These are phyloP conservation scores for Conticribra weissflogii DNA, from an alignment of 108 stramenopile genomes.

Conservation along the genomic window DNA sequence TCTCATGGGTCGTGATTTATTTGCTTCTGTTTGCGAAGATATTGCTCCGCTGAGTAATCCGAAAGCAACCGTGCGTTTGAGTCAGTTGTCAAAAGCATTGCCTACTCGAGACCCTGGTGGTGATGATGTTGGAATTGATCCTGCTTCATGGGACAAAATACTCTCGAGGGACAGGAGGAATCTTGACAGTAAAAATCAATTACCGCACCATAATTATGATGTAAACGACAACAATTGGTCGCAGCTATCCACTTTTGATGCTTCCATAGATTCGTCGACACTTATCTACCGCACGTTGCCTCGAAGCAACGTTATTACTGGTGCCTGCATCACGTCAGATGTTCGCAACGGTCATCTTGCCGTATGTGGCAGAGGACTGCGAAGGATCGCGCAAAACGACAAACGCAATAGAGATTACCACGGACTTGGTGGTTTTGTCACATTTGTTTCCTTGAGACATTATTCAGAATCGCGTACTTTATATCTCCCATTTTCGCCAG, in stretches of 20 bases:
- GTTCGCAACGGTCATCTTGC: conserved; percentile 37
- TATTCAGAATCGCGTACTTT: conserved; percentile 68
- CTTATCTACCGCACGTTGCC: conserved; percentile 31
- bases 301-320: conserved; percentile 33
- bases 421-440: conserved; percentile 72
- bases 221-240: conserved; percentile 26
- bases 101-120: not conserved
- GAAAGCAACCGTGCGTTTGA: conserved; percentile 19
- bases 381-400: conserved; percentile 13
- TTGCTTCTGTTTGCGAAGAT: conserved; percentile 22
- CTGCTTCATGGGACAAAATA: too few relatives aligned
- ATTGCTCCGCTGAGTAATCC: conserved; percentile 35
- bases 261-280: conserved; percentile 36
- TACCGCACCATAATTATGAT: not conserved
- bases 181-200: too few relatives aligned
- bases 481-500: conserved; percentile 75
- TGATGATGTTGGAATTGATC: too few relatives aligned
- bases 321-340: conserved; percentile 40
- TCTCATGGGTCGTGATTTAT: conserved; percentile 29
- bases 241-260: conserved; percentile 33
- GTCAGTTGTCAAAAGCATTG: conserved; percentile 13
- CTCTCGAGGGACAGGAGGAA: not conserved
- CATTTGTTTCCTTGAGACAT: conserved; percentile 69
- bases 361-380: conserved; percentile 43
- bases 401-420: not conserved